These are phyloP conservation scores for Euphorbia peplus DNA, from an alignment of 345 rosid species.

Conservation along the genomic window DNA sequence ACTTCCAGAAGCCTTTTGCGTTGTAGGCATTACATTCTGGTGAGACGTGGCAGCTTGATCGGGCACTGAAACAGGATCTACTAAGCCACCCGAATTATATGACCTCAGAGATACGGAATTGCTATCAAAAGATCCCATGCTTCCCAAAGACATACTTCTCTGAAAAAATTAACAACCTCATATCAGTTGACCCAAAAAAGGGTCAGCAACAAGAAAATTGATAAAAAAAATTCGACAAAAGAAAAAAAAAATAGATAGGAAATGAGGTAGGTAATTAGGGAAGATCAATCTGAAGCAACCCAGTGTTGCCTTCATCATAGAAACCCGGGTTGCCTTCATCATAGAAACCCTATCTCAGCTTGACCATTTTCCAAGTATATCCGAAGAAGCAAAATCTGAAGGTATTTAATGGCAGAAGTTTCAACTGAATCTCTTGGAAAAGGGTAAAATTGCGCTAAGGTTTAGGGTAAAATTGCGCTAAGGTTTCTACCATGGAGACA, in stretches of 20 bases:
- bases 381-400: too few species aligned
- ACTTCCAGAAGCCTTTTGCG: conserved; percentile 31
- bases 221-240: background rate
- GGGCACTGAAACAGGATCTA: conserved; percentile 47
- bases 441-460: too few species aligned
- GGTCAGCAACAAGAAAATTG: background rate
- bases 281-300: too few species aligned
- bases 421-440: too few species aligned
- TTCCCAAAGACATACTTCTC: conserved; percentile 76
- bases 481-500: too few species aligned
- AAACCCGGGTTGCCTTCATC: too few species aligned
- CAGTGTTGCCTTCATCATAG: too few species aligned
- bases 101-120: conserved; percentile 60
- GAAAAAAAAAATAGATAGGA: background rate
- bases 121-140: conserved; percentile 62
- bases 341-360: too few species aligned
- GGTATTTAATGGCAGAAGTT: too few species aligned
- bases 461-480: too few species aligned
- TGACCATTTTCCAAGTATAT: too few species aligned
- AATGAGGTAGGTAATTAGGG: background rate
- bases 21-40: conserved; percentile 36
- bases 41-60: conserved; percentile 35
- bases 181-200: conserved; percentile 19
- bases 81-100: conserved; percentile 44
- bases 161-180: conserved; percentile 33